Conservation (phyloP, 306 rosid species). For the Dryas drummondii region DNA sequence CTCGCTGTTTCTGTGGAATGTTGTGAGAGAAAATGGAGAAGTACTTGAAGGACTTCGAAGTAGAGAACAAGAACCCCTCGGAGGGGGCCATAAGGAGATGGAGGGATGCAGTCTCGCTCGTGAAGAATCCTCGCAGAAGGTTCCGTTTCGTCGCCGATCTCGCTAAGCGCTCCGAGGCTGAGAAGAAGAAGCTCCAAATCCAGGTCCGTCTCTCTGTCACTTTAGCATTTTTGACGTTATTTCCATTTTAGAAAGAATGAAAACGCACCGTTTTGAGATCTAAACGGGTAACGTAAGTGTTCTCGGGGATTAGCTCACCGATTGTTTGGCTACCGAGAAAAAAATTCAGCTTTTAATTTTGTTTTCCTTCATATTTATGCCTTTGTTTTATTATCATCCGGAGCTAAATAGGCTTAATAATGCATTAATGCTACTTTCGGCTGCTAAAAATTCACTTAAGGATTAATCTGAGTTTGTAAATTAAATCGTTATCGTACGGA, state of each 20-base stretch:
- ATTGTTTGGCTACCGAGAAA: not conserved
- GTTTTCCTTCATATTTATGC: too few species aligned
- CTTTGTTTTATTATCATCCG: too few species aligned
- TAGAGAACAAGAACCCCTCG: slow-evolving; percentile 53
- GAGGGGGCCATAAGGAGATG: slow-evolving; percentile 55
- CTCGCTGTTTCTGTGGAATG: not conserved
- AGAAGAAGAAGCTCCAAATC: slow-evolving; percentile 54
- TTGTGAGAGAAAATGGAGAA: slow-evolving; percentile 37
- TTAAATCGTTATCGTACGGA: not conserved
- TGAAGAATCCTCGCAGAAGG: slow-evolving; percentile 70
- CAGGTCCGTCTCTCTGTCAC: slow-evolving; percentile 39
- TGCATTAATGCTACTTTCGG: too few species aligned
- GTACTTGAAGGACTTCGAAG: slow-evolving; percentile 55
- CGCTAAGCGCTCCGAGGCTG: slow-evolving; percentile 63
- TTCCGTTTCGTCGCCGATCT: slow-evolving; percentile 83
- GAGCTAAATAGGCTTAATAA: too few species aligned
- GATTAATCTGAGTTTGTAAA: not conserved
- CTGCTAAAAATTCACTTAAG: too few species aligned
- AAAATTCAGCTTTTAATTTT: not conserved
- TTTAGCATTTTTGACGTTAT: not conserved
- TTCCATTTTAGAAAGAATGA: too few species aligned
- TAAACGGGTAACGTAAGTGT: not conserved
- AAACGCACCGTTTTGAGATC: not conserved
- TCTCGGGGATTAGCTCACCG: not conserved
- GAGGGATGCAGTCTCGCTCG: slow-evolving; percentile 75